A percentile compares a stretch with the other conserved stretches of the same genome.
Conservation (phyloP, 169 alveolate genomes). For the Cryptosporidium meleagridis region DNA sequence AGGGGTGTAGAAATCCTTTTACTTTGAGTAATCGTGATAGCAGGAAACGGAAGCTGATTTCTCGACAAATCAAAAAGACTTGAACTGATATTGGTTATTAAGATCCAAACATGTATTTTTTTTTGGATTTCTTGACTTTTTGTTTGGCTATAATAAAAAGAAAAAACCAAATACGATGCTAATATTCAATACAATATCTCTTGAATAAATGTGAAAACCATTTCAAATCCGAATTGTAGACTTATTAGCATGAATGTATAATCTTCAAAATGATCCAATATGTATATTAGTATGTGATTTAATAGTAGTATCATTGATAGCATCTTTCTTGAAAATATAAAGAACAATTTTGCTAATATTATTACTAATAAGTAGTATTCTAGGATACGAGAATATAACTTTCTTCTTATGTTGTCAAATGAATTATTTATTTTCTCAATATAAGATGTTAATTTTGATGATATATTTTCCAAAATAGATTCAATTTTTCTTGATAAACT, state of each 20-base stretch:
- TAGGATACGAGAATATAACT: slow-evolving; percentile 6
- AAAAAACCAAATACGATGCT: background rate
- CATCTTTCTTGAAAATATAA: slow-evolving; percentile 4
- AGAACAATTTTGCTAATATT: slow-evolving; percentile 10
- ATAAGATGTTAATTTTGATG: background rate
- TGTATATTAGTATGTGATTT: slow-evolving; percentile 5
- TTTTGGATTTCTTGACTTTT: background rate
- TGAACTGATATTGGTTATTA: background rate
- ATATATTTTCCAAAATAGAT: background rate
- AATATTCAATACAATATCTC: background rate
- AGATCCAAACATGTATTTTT: background rate
- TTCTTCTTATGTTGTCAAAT: slow-evolving; percentile 2
- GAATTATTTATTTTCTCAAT: background rate
- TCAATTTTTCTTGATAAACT: background rate
- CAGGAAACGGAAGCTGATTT: slow-evolving; percentile 78
- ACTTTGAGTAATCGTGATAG: slow-evolving; percentile 82
- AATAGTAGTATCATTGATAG: background rate
- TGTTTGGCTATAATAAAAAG: background rate
- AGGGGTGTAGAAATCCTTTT: slow-evolving; percentile 83
- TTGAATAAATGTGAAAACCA: background rate
- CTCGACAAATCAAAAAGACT: slow-evolving; percentile 73
- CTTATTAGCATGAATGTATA: slow-evolving; percentile 38
- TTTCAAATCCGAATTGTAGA: slow-evolving; percentile 35
- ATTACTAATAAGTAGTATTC: slow-evolving; percentile 36
- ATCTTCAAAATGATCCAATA: slow-evolving; percentile 33